Conservation (phyloP, 1,284 basidiomycete species). For the Sparassis latifolia region DNA sequence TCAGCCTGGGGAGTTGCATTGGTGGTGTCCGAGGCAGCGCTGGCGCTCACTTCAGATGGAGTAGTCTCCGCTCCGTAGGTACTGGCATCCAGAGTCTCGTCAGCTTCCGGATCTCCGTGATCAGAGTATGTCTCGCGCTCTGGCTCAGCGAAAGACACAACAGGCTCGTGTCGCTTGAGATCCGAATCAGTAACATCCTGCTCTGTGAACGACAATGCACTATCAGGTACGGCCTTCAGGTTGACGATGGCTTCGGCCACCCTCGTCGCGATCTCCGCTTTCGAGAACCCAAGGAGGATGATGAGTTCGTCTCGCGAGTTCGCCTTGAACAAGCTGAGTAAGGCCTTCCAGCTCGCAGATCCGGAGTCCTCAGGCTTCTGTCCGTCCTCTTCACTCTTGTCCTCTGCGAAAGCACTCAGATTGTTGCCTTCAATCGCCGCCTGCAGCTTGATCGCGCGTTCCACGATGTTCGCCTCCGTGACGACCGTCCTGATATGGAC, state of each 20-base stretch:
- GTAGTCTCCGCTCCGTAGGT: conserved; percentile 42
- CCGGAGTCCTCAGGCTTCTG: conserved; percentile 28
- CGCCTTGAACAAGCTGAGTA: conserved; percentile 84
- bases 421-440: conserved; percentile 58
- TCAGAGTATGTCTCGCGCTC: conserved; percentile 34
- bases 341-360: conserved; percentile 80
- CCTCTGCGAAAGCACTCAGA: conserved; percentile 63
- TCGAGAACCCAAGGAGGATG: conserved; percentile 89
- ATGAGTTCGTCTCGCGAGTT: conserved; percentile 90
- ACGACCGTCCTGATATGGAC: conserved; percentile 75
- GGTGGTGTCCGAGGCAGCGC: conserved; percentile 58
- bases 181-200: conserved; percentile 36
- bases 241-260: conserved; percentile 80
- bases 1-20: conserved; percentile 56
- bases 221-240: conserved; percentile 44
- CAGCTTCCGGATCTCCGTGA: conserved; percentile 32
- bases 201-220: conserved; percentile 17
- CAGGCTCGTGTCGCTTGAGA: conserved; percentile 51
- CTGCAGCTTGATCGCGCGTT: conserved; percentile 72
- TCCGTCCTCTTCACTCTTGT: conserved; percentile 37
- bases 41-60: conserved; percentile 66
- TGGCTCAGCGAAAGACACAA: conserved; percentile 75
- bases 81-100: conserved; percentile 38
- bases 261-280: conserved; percentile 75
- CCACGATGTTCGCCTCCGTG: conserved; percentile 74